Evolutionary conservation across 2,329 filamentous ascomycete genomes (phyloP), one percentile per base, ranked within the genome.

Genomic region (Atkinsonella texensis): DNA sequence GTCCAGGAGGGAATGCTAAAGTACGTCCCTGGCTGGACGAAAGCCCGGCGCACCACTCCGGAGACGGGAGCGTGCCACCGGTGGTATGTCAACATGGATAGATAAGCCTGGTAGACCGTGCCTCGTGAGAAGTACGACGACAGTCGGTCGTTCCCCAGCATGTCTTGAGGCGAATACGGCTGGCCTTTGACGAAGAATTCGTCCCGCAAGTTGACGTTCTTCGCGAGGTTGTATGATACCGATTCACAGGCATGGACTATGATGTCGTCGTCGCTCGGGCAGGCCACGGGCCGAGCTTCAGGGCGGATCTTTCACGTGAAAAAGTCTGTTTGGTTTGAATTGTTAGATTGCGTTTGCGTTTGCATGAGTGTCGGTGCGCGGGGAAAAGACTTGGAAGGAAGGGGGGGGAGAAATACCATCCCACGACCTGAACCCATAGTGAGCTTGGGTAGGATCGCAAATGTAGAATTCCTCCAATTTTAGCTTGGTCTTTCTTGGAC

Each of bases 31-130:
- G 80, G 74, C 3, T 77, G 62, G 0, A 82, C 70, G 52, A 75
- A 80, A 0, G 76, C 74, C 49, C 79, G 77, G 41, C 72, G 69
- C 12, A 87, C 67, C 6, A 63, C 80, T 1, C 84, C 84, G 3
- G 70, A 74, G 0, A 87, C 75, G 13, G 84, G 84, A 0, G 78
- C 65, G 65, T 87, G 82, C 84, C 84, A 87, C 20, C 84, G 75
- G 63, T 87, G 84, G 62, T 88, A 87, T 42, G 76, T 81, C 49
- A 84, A 65, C 0, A 81, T 77, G 8, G 74, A 81, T 2, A 87
- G 68, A 60, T 84, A 87, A 0, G 83, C 84, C 59, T 88, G 84
- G 63, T 86, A 87, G 20, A 87, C 70, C 0, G 80, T 85, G 1
- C 79, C 84, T 7, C 77, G 77, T 1, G 70, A 73, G 57, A 87